phyloP scores from a whole-genome alignment of 352 stramenopile species.

The Globisporangium iwayamae region DNA sequence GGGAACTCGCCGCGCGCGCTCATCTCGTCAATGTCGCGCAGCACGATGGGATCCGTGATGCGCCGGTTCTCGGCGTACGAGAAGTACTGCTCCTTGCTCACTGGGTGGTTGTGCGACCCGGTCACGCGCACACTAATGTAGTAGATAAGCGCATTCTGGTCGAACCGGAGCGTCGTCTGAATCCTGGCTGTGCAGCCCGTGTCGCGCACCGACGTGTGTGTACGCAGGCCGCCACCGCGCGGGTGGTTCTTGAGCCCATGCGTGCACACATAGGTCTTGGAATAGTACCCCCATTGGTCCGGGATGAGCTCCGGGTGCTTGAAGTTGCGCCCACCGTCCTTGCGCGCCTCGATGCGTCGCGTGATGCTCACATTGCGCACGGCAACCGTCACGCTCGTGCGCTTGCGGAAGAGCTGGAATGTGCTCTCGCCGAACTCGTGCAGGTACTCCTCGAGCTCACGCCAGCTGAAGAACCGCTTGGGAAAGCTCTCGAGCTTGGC shows the following conservation, averaged over 20 bases:
- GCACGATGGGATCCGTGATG: slow-evolving; percentile 2
- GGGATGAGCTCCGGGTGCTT: slow-evolving; percentile 31
- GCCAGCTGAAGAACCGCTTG: slow-evolving; percentile 5
- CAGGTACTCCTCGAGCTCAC: slow-evolving; percentile 7
- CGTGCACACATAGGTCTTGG: slow-evolving; percentile 75
- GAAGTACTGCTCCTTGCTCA: slow-evolving; percentile 8
- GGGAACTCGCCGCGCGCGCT: slow-evolving; percentile 8
- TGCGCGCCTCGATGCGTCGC: slow-evolving; percentile 33
- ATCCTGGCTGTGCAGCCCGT: slow-evolving; percentile 19
- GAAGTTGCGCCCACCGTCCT: slow-evolving; percentile 3
- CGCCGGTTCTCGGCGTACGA: slow-evolving; percentile 9
- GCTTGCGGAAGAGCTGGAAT: slow-evolving; percentile 17
- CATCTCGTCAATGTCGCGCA: slow-evolving; percentile 9
- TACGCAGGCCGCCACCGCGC: slow-evolving; percentile 57
- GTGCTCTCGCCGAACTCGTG: slow-evolving; percentile 10
- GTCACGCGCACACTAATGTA: background rate
- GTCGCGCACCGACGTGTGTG: slow-evolving; percentile 57
- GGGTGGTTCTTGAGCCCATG: slow-evolving; percentile 65
- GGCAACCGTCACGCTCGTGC: slow-evolving; percentile 59
- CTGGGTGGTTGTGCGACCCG: slow-evolving; percentile 8
- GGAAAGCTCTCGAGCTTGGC: slow-evolving; percentile 6
- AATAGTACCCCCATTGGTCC: slow-evolving; percentile 55
- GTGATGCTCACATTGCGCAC: slow-evolving; percentile 50
- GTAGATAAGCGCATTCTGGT: background rate
- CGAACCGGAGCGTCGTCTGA: slow-evolving; percentile 3